A percentile compares a stretch with the other conserved stretches of the same genome.
phyloP scores from a whole-genome alignment of 1,284 basidiomycete genomes.

The Vanrija sp. region DNA sequence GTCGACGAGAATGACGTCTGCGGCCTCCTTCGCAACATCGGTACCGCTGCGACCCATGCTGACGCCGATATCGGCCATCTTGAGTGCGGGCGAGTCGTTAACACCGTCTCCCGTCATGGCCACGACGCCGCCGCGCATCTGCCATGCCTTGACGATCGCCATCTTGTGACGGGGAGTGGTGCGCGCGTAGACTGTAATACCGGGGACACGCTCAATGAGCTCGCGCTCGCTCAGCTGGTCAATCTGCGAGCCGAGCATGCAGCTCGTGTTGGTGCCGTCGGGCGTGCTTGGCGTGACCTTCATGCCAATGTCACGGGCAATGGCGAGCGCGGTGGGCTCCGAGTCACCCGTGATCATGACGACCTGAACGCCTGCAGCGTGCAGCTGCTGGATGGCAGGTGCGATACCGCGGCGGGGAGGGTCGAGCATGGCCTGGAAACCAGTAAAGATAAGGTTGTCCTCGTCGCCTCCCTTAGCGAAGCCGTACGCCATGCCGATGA shows the following conservation, averaged over 20 bases:
- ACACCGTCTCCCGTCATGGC: constrained; percentile 99
- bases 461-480: constrained; percentile 50
- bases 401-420: constrained; percentile 91
- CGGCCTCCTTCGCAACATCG: constrained; percentile 97
- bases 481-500: constrained; percentile 87
- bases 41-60: constrained; percentile 97
- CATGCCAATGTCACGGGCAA: constrained; percentile 86
- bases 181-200: constrained; percentile 83
- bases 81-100: constrained; percentile 93
- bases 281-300: constrained; percentile 31
- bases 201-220: constrained; percentile 74
- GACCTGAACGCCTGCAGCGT: constrained; percentile 83
- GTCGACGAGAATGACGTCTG: constrained; percentile 93
- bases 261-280: constrained; percentile 44
- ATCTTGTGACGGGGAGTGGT: constrained; percentile 97
- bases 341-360: constrained; percentile 99
- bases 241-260: constrained; percentile 80
- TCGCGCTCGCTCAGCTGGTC: constrained; percentile 77
- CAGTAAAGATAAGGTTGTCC: constrained; percentile 73
- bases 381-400: constrained; percentile 74
- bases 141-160: constrained; percentile 91
- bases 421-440: constrained; percentile 93
- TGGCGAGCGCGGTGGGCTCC: constrained; percentile 83
- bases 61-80: constrained; percentile 97
- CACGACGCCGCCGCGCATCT: constrained; percentile 80